Conservation (phyloP, 2,329 filamentous ascomycete species). For the Calonectria pteridis region DNA sequence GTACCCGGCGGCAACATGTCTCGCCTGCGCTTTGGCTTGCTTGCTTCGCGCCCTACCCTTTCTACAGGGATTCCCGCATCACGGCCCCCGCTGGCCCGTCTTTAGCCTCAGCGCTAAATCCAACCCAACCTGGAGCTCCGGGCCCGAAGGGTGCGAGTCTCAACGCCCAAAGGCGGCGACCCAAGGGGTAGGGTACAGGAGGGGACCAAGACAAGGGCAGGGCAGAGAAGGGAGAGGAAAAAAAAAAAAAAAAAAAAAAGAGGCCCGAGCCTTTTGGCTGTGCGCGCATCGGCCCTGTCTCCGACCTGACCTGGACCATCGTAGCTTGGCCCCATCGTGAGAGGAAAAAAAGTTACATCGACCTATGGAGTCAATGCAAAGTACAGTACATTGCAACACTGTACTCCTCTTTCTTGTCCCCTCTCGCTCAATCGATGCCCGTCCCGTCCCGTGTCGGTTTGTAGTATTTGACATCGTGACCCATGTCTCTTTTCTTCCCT, state of each 20-base stretch:
- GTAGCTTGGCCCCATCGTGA: constrained; percentile 25
- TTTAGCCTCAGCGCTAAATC: constrained; percentile 44
- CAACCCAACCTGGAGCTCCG: constrained; percentile 32
- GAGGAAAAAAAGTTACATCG: constrained; percentile 13
- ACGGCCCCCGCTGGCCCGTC: constrained; percentile 34
- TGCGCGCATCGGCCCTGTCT: constrained; percentile 20
- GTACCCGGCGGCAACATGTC: not conserved
- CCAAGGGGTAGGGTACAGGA: not conserved
- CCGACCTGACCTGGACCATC: constrained; percentile 15
- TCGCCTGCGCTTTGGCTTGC: not conserved
- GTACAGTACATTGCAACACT: constrained; percentile 10
- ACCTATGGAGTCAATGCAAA: constrained; percentile 9
- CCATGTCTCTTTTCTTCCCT: constrained; percentile 23
- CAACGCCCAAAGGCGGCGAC: constrained; percentile 6
- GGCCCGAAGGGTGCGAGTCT: constrained; percentile 14
- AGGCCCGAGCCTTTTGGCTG: not conserved
- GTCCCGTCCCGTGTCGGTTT: constrained; percentile 20
- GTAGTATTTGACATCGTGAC: constrained; percentile 19
- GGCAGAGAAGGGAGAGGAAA: too few relatives aligned
- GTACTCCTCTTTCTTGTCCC: constrained; percentile 13
- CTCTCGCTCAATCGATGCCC: constrained; percentile 9
- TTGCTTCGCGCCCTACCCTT: constrained; percentile 1
- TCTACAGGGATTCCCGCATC: constrained; percentile 18
- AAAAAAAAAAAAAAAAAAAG: not conserved
- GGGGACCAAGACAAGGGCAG: not conserved